These are phyloP conservation scores for Vachellia collinsii DNA, from an alignment of 306 rosid species.

Conservation along the genomic window DNA sequence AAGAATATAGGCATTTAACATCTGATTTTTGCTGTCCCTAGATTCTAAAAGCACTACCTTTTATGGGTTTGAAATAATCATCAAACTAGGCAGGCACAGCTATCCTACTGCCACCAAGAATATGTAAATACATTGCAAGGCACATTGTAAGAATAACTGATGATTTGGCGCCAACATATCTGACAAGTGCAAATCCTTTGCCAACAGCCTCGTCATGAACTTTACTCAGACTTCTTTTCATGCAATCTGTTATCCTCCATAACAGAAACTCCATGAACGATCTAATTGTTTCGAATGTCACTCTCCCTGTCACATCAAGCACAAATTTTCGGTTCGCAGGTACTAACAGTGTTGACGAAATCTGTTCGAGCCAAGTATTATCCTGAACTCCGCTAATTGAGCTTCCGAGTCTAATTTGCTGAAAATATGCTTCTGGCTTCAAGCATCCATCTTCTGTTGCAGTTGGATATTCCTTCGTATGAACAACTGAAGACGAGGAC, in stretches of 20 bases:
- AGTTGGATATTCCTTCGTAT: slow-evolving; percentile 32
- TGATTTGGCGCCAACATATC: slow-evolving; percentile 79
- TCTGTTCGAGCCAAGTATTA: slow-evolving; percentile 63
- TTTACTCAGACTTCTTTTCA: slow-evolving; percentile 56
- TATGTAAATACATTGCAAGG: slow-evolving; percentile 79
- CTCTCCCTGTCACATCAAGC: slow-evolving; percentile 86
- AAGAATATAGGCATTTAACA: slow-evolving; percentile 23
- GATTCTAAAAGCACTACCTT: slow-evolving; percentile 29
- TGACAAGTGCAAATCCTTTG: slow-evolving; percentile 69
- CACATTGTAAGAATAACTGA: slow-evolving; percentile 78
- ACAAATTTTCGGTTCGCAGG: slow-evolving; percentile 74
- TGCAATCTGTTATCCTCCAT: slow-evolving; percentile 63
- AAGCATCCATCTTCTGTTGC: slow-evolving; percentile 36
- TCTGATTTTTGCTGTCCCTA: slow-evolving; percentile 24
- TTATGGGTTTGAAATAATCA: slow-evolving; percentile 12
- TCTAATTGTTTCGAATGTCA: slow-evolving; percentile 72
- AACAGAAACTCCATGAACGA: slow-evolving; percentile 68
- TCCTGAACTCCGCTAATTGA: slow-evolving; percentile 39
- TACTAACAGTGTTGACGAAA: slow-evolving; percentile 76
- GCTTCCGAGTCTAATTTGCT: slow-evolving; percentile 36
- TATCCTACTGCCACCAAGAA: slow-evolving; percentile 63
- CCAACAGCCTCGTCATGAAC: slow-evolving; percentile 65
- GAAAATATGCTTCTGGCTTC: slow-evolving; percentile 44
- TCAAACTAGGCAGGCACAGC: slow-evolving; percentile 63
- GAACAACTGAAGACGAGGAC: slow-evolving; percentile 37